Evolutionary conservation across 1,139 yeast genomes (phyloP), one percentile per base, ranked within the genome.

Genomic region (Saccharomyces hybrid): DNA sequence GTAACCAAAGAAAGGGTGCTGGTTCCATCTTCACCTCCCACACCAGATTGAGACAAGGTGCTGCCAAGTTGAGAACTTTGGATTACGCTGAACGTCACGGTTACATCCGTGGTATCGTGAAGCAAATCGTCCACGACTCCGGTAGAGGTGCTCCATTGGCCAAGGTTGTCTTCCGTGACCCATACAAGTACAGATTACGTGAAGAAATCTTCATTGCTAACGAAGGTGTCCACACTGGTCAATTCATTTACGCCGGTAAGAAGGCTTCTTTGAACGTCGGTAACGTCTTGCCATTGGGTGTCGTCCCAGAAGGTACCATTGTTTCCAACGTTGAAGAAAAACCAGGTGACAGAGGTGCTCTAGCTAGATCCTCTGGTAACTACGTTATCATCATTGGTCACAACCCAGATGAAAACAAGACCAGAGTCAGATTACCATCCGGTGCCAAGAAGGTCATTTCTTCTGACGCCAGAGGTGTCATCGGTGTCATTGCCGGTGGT

Each of bases 1-100:
- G 99, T 84, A 93, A 95, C 86, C 99, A 95, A 88, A 91, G 99
- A 89, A 95, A 95, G 84, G 98, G 98, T 86, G 98, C 97, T 81
- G 99, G 99, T 77, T 91, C 98, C 75, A 90, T 95, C 86, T 95
- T 95, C 90, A 88, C 96, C 78, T 85, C 99, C 75, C 96, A 91
- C 93, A 93, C 98, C 84, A 93, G 98, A 82, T 89, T 95, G 79
- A 89, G 99, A 87, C 88, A 95, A 83, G 99, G 99, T 78, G 98
- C 99, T 77, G 99, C 99, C 78, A 93, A 91, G 88, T 87, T 91
- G 78, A 89, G 99, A 86, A 87, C 96, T 77, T 87, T 93, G 79
- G 99, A 93, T 80, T 93, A 84, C 75, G 96, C 98, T 78, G 99
- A 93, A 83, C 95, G 97, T 79, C 97, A 93, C 79, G 99, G 99